Evolutionary conservation across 2,329 filamentous ascomycete species (phyloP), one percentile per base, ranked within the genome.

Genomic region (Nigrospora sphaerica): DNA sequence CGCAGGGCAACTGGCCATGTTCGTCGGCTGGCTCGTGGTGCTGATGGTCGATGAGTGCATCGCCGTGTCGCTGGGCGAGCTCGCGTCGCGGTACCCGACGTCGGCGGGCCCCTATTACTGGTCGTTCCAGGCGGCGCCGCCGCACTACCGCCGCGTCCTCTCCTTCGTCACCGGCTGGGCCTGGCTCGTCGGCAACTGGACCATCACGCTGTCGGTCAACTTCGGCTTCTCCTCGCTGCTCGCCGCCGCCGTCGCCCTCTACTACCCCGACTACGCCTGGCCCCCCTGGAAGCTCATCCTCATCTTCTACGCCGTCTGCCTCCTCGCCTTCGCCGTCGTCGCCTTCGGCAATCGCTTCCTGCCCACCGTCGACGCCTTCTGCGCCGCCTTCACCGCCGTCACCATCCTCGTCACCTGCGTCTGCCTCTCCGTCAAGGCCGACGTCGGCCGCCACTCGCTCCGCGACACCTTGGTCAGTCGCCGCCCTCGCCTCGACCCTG

Each of bases 231-330:
- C 77, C 1, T 75, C 71, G 1, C 56, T 82, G 40, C 64, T 81
- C 32, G 71, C 72, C 3, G 75, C 72, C 1, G 71, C 70, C 0
- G 59, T 78, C 5, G 68, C 72, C 3, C 72, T 82, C 53, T 81
- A 74, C 53, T 71, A 77, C 45, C 73, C 75, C 0, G 68, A 74
- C 47, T 80, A 74, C 59, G 65, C 58, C 0, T 65, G 75, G n/a
- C 68, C 64, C 33, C 57, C 61, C 38, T 84, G 77, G 77, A 77
- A 84, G 54, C 64, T 83, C 1, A 66, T 83, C 4, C 64, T 84
- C 13, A 77, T 83, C 36, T 83, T 83, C 63, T 83, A 80, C 55
- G 77, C 72, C 12, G 65, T 83, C 36, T 80, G 75, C 50, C 50
- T 82, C 4, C 51, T 73, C 12, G 75, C 77, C 0, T 72, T 83